Conservation (phyloP, 441 rosid species). For the Populus hybrid region DNA sequence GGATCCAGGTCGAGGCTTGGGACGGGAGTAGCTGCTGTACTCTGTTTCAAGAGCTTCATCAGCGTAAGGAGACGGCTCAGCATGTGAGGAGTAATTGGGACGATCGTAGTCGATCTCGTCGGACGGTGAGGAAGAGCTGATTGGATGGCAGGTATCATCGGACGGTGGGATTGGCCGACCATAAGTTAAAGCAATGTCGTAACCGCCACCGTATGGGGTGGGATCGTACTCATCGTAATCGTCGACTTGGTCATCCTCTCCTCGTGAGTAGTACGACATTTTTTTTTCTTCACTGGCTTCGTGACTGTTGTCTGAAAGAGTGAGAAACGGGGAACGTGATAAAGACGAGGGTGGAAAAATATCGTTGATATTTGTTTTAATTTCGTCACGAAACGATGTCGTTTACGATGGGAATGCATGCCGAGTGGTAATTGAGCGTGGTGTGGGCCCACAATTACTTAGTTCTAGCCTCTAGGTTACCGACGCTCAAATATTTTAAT, state of each 20-base stretch:
- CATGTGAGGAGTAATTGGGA: constrained; percentile 44
- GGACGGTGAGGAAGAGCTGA: not conserved
- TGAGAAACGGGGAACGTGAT: not conserved
- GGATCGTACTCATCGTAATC: constrained; percentile 84
- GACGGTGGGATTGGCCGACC: constrained; percentile 71
- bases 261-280: constrained; percentile 62
- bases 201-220: constrained; percentile 84
- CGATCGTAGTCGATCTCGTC: constrained; percentile 51
- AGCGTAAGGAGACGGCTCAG: constrained; percentile 41
- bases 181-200: constrained; percentile 54
- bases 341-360: not conserved
- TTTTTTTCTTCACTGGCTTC: not conserved
- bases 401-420: not conserved
- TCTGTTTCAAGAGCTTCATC: constrained; percentile 56
- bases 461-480: too few relatives aligned
- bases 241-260: constrained; percentile 45
- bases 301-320: not conserved
- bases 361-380: not conserved
- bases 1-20: constrained; percentile 48
- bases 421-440: not conserved
- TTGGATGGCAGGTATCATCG: constrained; percentile 56
- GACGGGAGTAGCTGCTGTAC: constrained; percentile 69
- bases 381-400: not conserved
- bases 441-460: not conserved
- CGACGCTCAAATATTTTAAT: too few relatives aligned